Conservation (phyloP, 768 basidiomycete genomes). For the Amanita brunnescens region DNA sequence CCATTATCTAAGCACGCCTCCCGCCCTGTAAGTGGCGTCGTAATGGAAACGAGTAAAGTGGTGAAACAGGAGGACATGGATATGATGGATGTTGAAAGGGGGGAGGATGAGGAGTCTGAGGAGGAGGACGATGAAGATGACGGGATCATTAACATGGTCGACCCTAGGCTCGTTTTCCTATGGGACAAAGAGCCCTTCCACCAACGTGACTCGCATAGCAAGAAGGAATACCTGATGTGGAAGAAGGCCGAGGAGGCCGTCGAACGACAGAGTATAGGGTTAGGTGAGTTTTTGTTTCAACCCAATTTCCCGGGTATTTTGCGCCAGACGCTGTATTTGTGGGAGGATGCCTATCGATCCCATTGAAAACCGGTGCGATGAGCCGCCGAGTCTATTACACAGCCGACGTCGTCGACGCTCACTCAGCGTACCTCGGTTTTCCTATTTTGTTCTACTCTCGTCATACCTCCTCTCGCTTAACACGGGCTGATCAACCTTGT, state of each 20-base stretch:
- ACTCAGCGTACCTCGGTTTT: neutral
- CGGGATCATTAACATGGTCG: constrained; percentile 10
- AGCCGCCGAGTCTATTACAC: neutral
- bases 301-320: neutral
- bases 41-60: neutral
- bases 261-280: constrained; percentile 2
- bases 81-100: constrained; percentile 1
- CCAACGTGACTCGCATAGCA: constrained; percentile 28
- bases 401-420: neutral
- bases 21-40: neutral
- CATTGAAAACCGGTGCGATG: neutral
- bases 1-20: neutral
- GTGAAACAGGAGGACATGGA: neutral
- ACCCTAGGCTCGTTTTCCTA: constrained; percentile 30
- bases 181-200: constrained; percentile 30
- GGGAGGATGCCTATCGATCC: neutral
- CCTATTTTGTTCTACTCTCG: neutral
- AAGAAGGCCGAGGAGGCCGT: constrained; percentile 22
- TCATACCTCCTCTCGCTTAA: neutral
- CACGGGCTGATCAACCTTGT: neutral
- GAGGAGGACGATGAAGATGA: constrained; percentile 7
- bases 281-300: neutral
- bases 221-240: constrained; percentile 25
- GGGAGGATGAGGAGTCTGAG: constrained; percentile 7
- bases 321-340: neutral